A percentile compares a stretch with the other conserved stretches of the same genome.
These are phyloP conservation scores for Myxozyma melibiosi DNA, from an alignment of 805 yeast genomes.

Conservation along the genomic window DNA sequence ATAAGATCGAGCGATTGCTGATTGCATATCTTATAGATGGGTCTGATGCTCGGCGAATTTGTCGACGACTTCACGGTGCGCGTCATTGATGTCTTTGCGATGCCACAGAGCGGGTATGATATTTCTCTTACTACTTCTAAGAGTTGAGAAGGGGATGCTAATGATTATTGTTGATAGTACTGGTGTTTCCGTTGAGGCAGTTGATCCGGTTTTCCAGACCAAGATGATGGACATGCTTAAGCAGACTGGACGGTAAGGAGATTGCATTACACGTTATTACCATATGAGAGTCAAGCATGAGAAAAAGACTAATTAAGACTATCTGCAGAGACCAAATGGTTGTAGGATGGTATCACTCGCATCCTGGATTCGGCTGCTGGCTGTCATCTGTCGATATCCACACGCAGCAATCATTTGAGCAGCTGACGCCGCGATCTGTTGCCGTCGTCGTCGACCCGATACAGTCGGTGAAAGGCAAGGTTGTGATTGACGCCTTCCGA, in stretches of 20 bases:
- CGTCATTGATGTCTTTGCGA: constrained; percentile 97
- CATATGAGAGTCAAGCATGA: not conserved
- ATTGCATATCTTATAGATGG: constrained; percentile 60
- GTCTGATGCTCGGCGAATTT: constrained; percentile 96
- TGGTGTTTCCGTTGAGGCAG: constrained; percentile 98
- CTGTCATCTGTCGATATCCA: constrained; percentile 94
- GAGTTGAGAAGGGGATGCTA: not conserved
- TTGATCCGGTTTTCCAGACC: constrained; percentile 97
- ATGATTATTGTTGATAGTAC: constrained; percentile 59
- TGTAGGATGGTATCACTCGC: constrained; percentile 99
- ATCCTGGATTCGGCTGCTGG: constrained; percentile 99
- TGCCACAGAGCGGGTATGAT: constrained; percentile 79
- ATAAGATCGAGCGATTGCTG: not conserved
- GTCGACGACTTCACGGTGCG: constrained; percentile 96
- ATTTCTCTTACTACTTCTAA: not conserved
- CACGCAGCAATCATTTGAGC: constrained; percentile 97
- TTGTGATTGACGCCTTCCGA: constrained; percentile 97
- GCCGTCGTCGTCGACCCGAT: constrained; percentile 99
- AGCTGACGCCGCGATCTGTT: constrained; percentile 90
- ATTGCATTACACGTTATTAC: not conserved
- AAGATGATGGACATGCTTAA: constrained; percentile 99
- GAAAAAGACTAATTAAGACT: not conserved
- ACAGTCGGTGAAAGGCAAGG: constrained; percentile 98
- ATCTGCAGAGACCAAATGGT: constrained; percentile 85
- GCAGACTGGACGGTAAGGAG: constrained; percentile 72